Evolutionary conservation across 768 basidiomycete genomes (phyloP).

Genomic region (Naematelia aurantialba): DNA sequence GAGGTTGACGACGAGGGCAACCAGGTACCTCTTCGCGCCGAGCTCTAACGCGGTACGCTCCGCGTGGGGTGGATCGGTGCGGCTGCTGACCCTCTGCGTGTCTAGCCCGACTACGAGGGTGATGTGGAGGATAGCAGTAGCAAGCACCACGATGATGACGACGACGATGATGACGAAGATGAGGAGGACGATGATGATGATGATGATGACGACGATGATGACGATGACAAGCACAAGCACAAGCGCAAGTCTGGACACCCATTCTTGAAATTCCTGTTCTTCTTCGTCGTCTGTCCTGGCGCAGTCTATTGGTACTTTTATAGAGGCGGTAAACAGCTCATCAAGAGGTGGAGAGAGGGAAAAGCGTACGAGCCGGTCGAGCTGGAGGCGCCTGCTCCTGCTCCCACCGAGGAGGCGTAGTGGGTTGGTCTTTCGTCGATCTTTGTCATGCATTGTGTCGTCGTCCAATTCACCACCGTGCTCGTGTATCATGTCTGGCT

Average conservation of each 20-base stretch:
- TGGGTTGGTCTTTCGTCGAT: too few species aligned
- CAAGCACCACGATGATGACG: background rate
- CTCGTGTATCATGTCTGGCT: too few species aligned
- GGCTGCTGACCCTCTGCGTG: constrained; percentile 12
- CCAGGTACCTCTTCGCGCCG: constrained; percentile 89
- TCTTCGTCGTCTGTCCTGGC: constrained; percentile 52
- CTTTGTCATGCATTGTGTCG: too few species aligned
- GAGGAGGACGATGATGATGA: constrained; percentile 21
- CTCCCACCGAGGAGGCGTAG: too few species aligned
- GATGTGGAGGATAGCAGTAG: background rate
- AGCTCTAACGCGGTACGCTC: constrained; percentile 64
- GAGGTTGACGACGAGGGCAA: constrained; percentile 60
- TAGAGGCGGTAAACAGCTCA: constrained; percentile 32
- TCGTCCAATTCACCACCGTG: too few species aligned
- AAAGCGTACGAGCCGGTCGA: constrained; percentile 33
- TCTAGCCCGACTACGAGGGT: constrained; percentile 4
- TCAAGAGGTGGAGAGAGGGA: constrained; percentile 16
- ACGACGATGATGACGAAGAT: constrained; percentile 1
- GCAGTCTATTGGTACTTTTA: constrained; percentile 35
- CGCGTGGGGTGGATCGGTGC: constrained; percentile 15
- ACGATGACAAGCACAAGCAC: constrained; percentile 9
- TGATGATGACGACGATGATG: constrained; percentile 47
- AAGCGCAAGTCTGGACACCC: constrained; percentile 31
- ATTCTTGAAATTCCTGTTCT: constrained; percentile 40
- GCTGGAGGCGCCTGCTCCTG: constrained; percentile 1